Evolutionary conservation across 306 rosid species (phyloP).

Genomic region (Begonia loranthoides): DNA sequence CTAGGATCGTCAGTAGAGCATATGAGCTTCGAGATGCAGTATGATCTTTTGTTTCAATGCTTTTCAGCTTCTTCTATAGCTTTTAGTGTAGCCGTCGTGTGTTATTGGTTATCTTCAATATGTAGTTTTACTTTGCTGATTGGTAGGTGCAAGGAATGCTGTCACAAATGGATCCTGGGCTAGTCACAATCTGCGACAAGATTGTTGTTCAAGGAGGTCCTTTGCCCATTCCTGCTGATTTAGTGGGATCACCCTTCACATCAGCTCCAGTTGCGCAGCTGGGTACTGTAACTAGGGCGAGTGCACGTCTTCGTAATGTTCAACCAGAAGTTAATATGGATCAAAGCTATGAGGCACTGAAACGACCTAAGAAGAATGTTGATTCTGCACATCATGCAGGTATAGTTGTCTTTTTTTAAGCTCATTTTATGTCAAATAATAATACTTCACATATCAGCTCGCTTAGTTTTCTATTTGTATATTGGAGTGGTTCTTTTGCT

Average conservation of each 20-base stretch:
- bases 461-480: neutral
- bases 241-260: slow-evolving; percentile 47
- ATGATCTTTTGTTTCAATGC: slow-evolving; percentile 10
- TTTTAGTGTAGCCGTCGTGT: neutral
- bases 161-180: slow-evolving; percentile 94
- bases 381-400: slow-evolving; percentile 56
- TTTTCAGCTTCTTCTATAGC: slow-evolving; percentile 5
- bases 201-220: slow-evolving; percentile 91
- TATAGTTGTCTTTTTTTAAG: slow-evolving; percentile 7
- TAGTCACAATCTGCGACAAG: slow-evolving; percentile 76
- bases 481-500: neutral
- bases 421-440: neutral
- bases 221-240: slow-evolving; percentile 47
- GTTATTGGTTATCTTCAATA: neutral
- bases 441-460: neutral
- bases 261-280: slow-evolving; percentile 67
- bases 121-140: neutral
- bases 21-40: slow-evolving; percentile 90
- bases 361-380: slow-evolving; percentile 46
- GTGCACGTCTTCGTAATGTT: slow-evolving; percentile 90
- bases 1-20: slow-evolving; percentile 94
- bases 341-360: slow-evolving; percentile 53
- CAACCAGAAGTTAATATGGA: slow-evolving; percentile 69
- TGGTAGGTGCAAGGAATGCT: slow-evolving; percentile 89
- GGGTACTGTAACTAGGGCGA: slow-evolving; percentile 52